These are phyloP conservation scores for Mycosphaerelloides madeirae DNA, from an alignment of 2,329 filamentous ascomycete genomes.

Conservation along the genomic window DNA sequence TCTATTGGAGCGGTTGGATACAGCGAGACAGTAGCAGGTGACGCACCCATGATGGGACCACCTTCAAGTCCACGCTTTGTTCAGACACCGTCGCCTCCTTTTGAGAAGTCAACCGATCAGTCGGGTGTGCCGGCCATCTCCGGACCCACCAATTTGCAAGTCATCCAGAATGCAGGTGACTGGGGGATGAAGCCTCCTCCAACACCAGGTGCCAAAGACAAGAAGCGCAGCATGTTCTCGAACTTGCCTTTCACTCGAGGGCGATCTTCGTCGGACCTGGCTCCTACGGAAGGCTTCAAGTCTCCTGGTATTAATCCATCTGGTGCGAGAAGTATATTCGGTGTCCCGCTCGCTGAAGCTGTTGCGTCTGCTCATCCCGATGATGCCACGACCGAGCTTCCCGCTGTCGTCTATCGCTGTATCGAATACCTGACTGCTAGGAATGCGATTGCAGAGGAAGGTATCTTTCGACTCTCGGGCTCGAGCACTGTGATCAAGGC, in stretches of 20 bases:
- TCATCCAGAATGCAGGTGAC: slow-evolving; percentile 74
- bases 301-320: slow-evolving; percentile 16
- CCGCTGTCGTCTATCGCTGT: slow-evolving; percentile 90
- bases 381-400: slow-evolving; percentile 70
- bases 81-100: slow-evolving; percentile 32
- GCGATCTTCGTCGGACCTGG: slow-evolving; percentile 65
- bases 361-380: slow-evolving; percentile 72
- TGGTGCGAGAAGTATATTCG: slow-evolving; percentile 61
- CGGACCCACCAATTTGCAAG: slow-evolving; percentile 73
- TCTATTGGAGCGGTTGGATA: slow-evolving; percentile 41
- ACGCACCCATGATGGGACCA: slow-evolving; percentile 51
- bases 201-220: slow-evolving; percentile 62
- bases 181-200: slow-evolving; percentile 74
- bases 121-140: slow-evolving; percentile 58
- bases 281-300: slow-evolving; percentile 30
- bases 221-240: slow-evolving; percentile 65
- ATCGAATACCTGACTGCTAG: slow-evolving; percentile 87
- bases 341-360: slow-evolving; percentile 77
- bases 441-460: slow-evolving; percentile 79
- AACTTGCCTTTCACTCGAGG: slow-evolving; percentile 49
- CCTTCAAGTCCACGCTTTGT: slow-evolving; percentile 14
- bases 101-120: slow-evolving; percentile 33
- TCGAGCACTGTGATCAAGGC: slow-evolving; percentile 91
- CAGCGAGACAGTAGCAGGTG: slow-evolving; percentile 53
- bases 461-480: slow-evolving; percentile 94